Evolutionary conservation across 2,329 filamentous ascomycete species (phyloP).

Genomic region (Epichloe sp.): DNA sequence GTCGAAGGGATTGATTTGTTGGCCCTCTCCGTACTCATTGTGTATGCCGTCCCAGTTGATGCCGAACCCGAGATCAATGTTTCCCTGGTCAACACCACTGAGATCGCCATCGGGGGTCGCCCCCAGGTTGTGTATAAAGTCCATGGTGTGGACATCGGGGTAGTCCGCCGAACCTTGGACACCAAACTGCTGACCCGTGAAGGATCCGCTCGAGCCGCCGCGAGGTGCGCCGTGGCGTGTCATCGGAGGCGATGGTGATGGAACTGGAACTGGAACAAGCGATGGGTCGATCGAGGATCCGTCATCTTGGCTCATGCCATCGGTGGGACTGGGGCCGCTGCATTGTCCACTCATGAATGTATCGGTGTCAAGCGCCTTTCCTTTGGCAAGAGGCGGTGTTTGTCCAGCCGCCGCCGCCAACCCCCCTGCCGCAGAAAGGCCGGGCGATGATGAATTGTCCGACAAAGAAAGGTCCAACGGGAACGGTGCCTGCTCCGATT

Average conservation of each 20-base stretch:
- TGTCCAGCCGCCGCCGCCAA: constrained; percentile 12
- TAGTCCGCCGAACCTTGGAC: constrained; percentile 25
- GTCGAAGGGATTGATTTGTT: constrained; percentile 56
- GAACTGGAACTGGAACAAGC: constrained; percentile 29
- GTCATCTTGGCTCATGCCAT: constrained; percentile 17
- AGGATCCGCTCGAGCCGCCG: constrained; percentile 15
- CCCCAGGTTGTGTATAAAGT: constrained; percentile 35
- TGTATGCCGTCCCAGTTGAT: constrained; percentile 50
- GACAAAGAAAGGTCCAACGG: constrained; percentile 24
- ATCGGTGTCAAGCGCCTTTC: constrained; percentile 23
- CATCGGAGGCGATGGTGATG: constrained; percentile 34
- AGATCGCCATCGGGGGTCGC: constrained; percentile 20
- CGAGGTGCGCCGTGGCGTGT: constrained; percentile 23
- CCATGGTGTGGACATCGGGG: constrained; percentile 38
- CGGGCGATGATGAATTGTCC: constrained; percentile 28
- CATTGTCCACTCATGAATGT: constrained; percentile 17
- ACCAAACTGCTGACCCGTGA: constrained; percentile 20
- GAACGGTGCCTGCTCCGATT: constrained; percentile 19
- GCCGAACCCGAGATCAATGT: constrained; percentile 53
- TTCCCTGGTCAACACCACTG: constrained; percentile 27
- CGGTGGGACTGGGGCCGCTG: constrained; percentile 13
- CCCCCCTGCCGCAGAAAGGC: constrained; percentile 22
- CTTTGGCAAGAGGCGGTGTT: constrained; percentile 25
- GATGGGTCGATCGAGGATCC: constrained; percentile 25
- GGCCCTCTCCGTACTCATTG: constrained; percentile 48